phyloP scores from a whole-genome alignment of 305 asterid species.

The Withania somnifera region DNA sequence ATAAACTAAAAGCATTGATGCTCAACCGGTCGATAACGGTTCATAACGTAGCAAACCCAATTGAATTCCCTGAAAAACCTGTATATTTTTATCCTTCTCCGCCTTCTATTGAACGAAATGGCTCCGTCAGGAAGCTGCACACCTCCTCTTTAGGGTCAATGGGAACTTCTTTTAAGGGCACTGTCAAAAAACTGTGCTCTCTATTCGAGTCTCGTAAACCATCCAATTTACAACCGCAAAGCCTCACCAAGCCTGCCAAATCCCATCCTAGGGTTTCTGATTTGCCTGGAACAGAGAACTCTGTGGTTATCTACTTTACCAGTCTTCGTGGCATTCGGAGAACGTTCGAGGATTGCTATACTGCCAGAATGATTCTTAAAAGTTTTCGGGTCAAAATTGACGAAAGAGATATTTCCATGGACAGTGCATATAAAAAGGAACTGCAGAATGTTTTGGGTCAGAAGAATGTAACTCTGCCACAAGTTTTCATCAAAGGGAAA shows the following conservation, averaged over 20 bases:
- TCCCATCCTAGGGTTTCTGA: constrained; percentile 15
- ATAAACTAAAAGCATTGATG: not conserved
- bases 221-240: constrained; percentile 10
- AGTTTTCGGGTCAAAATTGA: constrained; percentile 57
- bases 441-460: constrained; percentile 47
- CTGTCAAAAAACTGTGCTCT: constrained; percentile 53
- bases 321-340: constrained; percentile 80
- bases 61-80: not conserved
- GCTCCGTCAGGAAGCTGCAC: constrained; percentile 43
- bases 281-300: constrained; percentile 55
- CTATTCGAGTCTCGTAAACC: constrained; percentile 36
- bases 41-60: not conserved
- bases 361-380: constrained; percentile 49
- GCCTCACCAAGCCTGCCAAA: constrained; percentile 23
- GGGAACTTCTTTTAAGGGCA: constrained; percentile 57
- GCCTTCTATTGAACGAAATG: constrained; percentile 30
- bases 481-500: constrained; percentile 69
- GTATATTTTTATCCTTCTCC: not conserved
- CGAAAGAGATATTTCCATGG: constrained; percentile 80
- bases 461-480: constrained; percentile 42
- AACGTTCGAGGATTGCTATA: constrained; percentile 72
- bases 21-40: not conserved
- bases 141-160: constrained; percentile 42
- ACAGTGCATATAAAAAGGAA: constrained; percentile 47
- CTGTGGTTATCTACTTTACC: constrained; percentile 72